Conservation (phyloP, 192 early-diverging fungal species). For the Thoreauomyces humboldtii region DNA sequence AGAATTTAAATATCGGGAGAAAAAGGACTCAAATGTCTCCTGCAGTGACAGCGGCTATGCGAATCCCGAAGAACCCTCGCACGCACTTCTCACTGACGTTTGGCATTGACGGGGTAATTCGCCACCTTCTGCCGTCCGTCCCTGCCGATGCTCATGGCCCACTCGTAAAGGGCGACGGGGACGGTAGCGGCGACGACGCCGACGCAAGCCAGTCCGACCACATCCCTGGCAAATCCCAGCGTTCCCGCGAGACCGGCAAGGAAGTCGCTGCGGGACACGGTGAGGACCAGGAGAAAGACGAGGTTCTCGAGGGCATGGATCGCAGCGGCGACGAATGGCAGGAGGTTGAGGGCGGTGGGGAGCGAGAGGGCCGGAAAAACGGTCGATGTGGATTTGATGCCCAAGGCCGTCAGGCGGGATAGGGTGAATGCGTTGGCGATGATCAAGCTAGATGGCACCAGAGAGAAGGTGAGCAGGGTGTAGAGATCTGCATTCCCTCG, state of each 20-base stretch:
- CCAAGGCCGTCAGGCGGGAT: conserved; percentile 13
- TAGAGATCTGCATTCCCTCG: background rate
- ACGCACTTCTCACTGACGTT: too few species aligned
- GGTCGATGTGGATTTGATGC: conserved; percentile 7
- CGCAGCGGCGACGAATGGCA: conserved; percentile 21
- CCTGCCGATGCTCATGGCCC: conserved; percentile 18
- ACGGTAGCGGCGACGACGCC: conserved; percentile 7
- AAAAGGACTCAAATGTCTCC: too few species aligned
- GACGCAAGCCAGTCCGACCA: conserved; percentile 5
- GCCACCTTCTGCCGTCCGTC: conserved; percentile 25
- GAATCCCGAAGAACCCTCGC: too few species aligned
- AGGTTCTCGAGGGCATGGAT: conserved; percentile 16
- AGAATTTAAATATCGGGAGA: too few species aligned
- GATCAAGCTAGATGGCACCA: conserved; percentile 9
- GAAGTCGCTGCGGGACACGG: background rate
- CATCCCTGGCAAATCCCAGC: conserved; percentile 4
- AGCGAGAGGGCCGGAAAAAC: background rate
- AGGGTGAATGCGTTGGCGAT: conserved; percentile 20
- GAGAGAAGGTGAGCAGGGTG: background rate
- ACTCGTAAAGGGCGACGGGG: conserved; percentile 12
- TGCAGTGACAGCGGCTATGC: too few species aligned
- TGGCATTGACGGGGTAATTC: too few species aligned
- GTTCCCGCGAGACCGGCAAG: conserved; percentile 16
- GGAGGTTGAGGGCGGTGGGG: conserved; percentile 11
- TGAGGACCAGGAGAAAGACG: conserved; percentile 11